phyloP scores from a whole-genome alignment of 768 basidiomycete species.

The Lactarius trivialis region DNA sequence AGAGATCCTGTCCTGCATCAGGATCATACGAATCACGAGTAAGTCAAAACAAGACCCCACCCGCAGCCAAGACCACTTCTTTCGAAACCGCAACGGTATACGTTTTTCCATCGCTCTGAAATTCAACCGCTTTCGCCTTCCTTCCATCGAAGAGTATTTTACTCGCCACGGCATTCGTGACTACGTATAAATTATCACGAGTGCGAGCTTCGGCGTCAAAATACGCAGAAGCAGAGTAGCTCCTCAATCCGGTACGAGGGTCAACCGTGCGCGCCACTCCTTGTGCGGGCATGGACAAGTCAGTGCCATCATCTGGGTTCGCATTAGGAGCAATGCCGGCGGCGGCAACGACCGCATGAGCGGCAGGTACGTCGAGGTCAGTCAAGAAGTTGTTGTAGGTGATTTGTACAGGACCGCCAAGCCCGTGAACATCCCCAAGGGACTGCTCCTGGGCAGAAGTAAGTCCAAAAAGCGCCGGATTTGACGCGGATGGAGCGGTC shows the following conservation, averaged over 20 bases:
- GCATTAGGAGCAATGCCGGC: slow-evolving; percentile 11
- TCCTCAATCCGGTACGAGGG: slow-evolving; percentile 13
- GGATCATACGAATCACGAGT: background rate
- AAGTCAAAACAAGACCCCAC: background rate
- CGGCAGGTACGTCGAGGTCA: slow-evolving; percentile 19
- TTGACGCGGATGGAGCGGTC: slow-evolving; percentile 10
- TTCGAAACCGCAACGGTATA: slow-evolving; percentile 13
- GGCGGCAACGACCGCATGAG: slow-evolving; percentile 15
- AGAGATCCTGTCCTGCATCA: slow-evolving; percentile 16
- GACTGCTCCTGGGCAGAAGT: slow-evolving; percentile 10
- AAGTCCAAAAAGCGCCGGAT: slow-evolving; percentile 10
- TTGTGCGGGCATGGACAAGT: slow-evolving; percentile 18
- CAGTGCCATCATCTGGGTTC: slow-evolving; percentile 19
- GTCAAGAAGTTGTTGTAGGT: slow-evolving; percentile 22
- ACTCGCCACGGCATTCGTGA: slow-evolving; percentile 16
- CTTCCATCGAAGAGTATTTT: slow-evolving; percentile 13
- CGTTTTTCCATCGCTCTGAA: slow-evolving; percentile 12
- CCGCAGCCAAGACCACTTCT: slow-evolving; percentile 17
- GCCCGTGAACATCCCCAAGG: slow-evolving; percentile 8
- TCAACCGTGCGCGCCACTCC: slow-evolving; percentile 20
- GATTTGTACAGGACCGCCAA: slow-evolving; percentile 12
- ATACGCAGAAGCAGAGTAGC: slow-evolving; percentile 19
- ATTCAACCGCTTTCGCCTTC: slow-evolving; percentile 17
- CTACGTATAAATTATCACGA: slow-evolving; percentile 14
- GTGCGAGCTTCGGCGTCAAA: slow-evolving; percentile 7